phyloP scores from a whole-genome alignment of 192 early-diverging fungal genomes.

The Cetraspora pellucida region DNA sequence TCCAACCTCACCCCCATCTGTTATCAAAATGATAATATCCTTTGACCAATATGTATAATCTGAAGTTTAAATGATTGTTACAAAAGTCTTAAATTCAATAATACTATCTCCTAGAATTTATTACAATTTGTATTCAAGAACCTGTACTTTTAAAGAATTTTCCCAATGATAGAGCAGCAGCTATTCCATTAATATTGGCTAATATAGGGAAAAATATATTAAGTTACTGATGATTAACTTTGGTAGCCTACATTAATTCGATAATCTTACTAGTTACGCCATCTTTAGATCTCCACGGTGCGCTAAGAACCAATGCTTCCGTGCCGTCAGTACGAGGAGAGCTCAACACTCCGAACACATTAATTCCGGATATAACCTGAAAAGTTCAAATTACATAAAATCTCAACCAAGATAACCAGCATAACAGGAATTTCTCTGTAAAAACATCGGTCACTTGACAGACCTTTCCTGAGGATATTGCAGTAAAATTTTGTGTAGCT shows the following conservation, averaged over 20 bases:
- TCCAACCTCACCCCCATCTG: conserved; percentile 74
- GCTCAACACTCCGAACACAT: conserved; percentile 79
- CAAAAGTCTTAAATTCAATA: conserved; percentile 16
- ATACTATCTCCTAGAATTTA: conserved; percentile 36
- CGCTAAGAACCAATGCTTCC: conserved; percentile 84
- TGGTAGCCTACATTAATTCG: not conserved
- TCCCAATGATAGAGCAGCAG: conserved; percentile 52
- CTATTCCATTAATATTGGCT: conserved; percentile 55
- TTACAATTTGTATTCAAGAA: not conserved
- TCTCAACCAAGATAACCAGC: not conserved
- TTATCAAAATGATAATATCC: conserved; percentile 87
- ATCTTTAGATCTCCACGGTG: conserved; percentile 72
- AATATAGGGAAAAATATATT: not conserved
- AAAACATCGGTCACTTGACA: not conserved
- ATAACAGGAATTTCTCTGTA: not conserved
- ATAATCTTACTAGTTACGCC: conserved; percentile 24
- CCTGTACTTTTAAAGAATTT: conserved; percentile 59
- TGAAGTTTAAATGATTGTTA: conserved; percentile 1
- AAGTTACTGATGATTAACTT: not conserved
- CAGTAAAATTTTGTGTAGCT: conserved; percentile 54
- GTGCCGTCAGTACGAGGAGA: conserved; percentile 86
- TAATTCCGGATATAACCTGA: conserved; percentile 52
- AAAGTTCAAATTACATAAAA: not conserved
- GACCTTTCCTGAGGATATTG: conserved; percentile 37
- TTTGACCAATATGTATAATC: conserved; percentile 87